Evolutionary conservation across 1,139 yeast species (phyloP).

Genomic region (Geotrichum candidum): DNA sequence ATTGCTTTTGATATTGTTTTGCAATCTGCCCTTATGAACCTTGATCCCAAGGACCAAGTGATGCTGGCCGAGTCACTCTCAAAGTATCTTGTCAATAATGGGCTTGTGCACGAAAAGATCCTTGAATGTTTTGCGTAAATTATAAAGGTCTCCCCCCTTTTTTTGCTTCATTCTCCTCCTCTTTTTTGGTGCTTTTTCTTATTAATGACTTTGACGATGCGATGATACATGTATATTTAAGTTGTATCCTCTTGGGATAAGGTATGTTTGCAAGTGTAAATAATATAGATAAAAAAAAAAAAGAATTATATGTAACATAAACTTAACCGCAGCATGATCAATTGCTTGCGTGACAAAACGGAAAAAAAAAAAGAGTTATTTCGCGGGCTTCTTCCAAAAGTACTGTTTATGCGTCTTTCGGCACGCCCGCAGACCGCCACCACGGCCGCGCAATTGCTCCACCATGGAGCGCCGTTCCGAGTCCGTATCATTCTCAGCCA

Average conservation of each 20-base stretch:
- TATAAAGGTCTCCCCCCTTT: neutral
- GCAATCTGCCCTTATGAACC: conserved; percentile 68
- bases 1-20: conserved; percentile 66
- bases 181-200: neutral
- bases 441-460: conserved; percentile 62
- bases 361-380: neutral
- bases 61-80: conserved; percentile 57
- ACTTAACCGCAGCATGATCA: too few species aligned
- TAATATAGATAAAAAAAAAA: neutral
- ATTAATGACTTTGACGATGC: neutral
- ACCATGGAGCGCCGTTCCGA: conserved; percentile 62
- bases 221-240: neutral
- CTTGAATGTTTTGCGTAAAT: neutral
- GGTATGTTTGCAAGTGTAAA: neutral
- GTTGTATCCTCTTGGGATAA: neutral
- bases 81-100: conserved; percentile 55
- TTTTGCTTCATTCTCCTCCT: too few species aligned
- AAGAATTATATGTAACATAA: neutral
- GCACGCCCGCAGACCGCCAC: conserved; percentile 41
- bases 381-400: conserved; percentile 25
- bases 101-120: conserved; percentile 40
- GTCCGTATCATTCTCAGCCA: conserved; percentile 76
- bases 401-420: conserved; percentile 86
- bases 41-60: conserved; percentile 60
- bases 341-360: neutral